These are phyloP conservation scores for Gonium pectorale DNA, from an alignment of 139 green algal species.

Conservation along the genomic window DNA sequence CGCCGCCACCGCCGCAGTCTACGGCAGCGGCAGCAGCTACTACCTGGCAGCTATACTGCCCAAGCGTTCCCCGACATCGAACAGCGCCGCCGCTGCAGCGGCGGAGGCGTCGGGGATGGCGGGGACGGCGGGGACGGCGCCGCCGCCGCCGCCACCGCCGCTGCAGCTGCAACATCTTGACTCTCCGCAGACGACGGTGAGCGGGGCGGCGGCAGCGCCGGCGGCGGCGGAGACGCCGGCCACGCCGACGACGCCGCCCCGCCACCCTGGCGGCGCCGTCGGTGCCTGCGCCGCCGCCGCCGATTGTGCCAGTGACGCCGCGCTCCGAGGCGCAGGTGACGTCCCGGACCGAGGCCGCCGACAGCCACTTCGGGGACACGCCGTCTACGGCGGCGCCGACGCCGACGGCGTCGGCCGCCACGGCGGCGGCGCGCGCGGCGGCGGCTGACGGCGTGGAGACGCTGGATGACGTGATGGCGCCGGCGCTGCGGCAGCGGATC, in stretches of 20 bases:
- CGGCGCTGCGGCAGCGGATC: slow-evolving; percentile 21
- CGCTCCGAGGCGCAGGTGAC: not conserved
- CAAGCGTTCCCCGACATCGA: too few relatives aligned
- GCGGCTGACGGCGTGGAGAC: slow-evolving; percentile 7
- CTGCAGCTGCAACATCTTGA: not conserved
- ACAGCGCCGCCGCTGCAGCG: not conserved
- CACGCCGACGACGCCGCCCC: too few relatives aligned
- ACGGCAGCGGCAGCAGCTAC: too few relatives aligned
- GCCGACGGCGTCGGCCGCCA: not conserved
- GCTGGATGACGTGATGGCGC: slow-evolving; percentile 37
- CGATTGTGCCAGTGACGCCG: too few relatives aligned
- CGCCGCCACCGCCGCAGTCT: too few relatives aligned
- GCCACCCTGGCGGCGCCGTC: too few relatives aligned
- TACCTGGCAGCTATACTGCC: too few relatives aligned
- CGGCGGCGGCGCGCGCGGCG: not conserved
- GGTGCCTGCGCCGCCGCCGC: not conserved
- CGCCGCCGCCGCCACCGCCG: not conserved
- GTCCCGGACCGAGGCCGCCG: not conserved
- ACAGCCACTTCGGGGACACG: slow-evolving; percentile 2
- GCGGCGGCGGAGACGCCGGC: too few relatives aligned
- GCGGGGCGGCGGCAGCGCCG: not conserved
- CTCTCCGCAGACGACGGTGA: not conserved
- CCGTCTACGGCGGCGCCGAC: not conserved
- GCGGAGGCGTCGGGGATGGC: not conserved
- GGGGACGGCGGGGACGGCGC: not conserved